Percentiles rank a stretch among this genome's conserved stretches.
These are phyloP conservation scores for Moniliophthora roreri DNA, from an alignment of 1,284 basidiomycete species.

Conservation along the genomic window DNA sequence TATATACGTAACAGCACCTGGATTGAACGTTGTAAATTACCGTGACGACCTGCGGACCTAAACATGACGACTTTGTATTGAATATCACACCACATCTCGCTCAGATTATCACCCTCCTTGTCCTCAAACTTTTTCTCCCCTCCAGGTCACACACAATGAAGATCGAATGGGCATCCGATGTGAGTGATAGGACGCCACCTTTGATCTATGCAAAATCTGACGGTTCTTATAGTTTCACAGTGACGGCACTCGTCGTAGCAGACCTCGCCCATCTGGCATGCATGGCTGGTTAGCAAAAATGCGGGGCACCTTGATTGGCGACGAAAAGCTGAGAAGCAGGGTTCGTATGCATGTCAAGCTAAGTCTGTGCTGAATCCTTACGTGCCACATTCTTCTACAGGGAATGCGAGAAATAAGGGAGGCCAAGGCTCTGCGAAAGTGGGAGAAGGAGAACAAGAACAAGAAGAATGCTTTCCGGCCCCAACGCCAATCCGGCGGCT, in stretches of 20 bases:
- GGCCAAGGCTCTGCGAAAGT: conserved; percentile 34
- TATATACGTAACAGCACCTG: no score
- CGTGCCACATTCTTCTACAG: conserved; percentile 14
- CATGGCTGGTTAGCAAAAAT: conserved; percentile 81
- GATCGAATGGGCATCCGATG: conserved; percentile 47
- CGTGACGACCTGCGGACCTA: no score
- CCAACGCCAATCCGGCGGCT: not conserved
- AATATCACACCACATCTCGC: not conserved
- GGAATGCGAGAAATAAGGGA: conserved; percentile 54
- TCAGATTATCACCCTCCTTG: conserved; percentile 7
- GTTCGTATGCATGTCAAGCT: conserved; percentile 25
- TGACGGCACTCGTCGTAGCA: conserved; percentile 47
- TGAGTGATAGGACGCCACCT: not conserved
- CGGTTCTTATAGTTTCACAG: conserved; percentile 36
- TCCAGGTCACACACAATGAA: conserved; percentile 29
- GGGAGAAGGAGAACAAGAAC: conserved; percentile 7
- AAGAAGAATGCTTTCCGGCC: not conserved
- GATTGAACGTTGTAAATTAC: no score
- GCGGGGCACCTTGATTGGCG: conserved; percentile 68
- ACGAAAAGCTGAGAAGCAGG: conserved; percentile 57
- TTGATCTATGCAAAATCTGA: not conserved
- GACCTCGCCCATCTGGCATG: conserved; percentile 60
- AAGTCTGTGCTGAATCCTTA: not conserved
- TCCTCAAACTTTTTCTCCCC: conserved; percentile 6
- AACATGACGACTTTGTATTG: no score